Evolutionary conservation across 2,329 filamentous ascomycete species (phyloP).

Genomic region (Decorospora gaudefroyi): DNA sequence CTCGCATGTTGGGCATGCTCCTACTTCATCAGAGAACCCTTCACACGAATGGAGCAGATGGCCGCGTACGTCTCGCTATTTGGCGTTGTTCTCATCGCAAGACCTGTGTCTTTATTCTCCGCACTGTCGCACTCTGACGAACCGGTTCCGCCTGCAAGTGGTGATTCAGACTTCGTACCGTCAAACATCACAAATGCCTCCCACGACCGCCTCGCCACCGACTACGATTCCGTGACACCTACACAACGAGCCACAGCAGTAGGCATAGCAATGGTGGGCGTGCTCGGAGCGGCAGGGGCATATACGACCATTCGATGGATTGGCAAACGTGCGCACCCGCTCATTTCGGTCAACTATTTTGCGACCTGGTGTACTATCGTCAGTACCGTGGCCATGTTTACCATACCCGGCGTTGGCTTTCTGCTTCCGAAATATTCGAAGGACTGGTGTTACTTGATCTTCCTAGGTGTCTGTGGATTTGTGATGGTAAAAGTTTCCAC

Average conservation of each 20-base stretch:
- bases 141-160: conserved; percentile 39
- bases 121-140: conserved; percentile 30
- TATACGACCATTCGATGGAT: conserved; percentile 79
- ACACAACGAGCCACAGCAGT: conserved; percentile 72
- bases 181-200: conserved; percentile 33
- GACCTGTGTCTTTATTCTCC: conserved; percentile 64
- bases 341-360: conserved; percentile 89
- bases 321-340: conserved; percentile 75
- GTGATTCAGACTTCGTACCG: conserved; percentile 36
- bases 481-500: conserved; percentile 58
- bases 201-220: conserved; percentile 35
- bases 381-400: conserved; percentile 62
- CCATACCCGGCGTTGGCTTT: conserved; percentile 61
- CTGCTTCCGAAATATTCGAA: conserved; percentile 58
- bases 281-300: conserved; percentile 73
- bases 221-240: conserved; percentile 57
- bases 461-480: conserved; percentile 76
- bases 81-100: conserved; percentile 82
- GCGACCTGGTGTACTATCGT: conserved; percentile 71
- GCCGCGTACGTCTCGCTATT: conserved; percentile 74
- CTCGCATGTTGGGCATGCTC: conserved; percentile 81
- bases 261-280: conserved; percentile 72
- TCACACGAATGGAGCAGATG: conserved; percentile 75
- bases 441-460: conserved; percentile 70
- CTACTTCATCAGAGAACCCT: conserved; percentile 74